Evolutionary conservation across 208 protist genomes (phyloP), one percentile per base, ranked within the genome.

Genomic region (Trypanosoma theileri): DNA sequence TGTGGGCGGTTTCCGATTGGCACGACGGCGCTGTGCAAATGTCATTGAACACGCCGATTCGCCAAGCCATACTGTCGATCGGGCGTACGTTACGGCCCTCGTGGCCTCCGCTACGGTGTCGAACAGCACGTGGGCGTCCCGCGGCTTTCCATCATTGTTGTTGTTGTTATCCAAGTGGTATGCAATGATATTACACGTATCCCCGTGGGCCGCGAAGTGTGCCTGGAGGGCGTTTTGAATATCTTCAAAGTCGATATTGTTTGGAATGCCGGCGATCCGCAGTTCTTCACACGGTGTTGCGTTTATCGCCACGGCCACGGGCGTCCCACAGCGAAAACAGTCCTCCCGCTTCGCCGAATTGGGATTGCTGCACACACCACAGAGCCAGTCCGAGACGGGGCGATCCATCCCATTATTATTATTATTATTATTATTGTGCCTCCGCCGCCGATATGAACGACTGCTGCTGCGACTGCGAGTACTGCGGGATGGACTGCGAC

Each of bases 351-450:
- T 67, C 46, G 64, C 45, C 0, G 86, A 91, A 69, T 95, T 95
- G 50, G 80, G 79, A 61, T 95, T 95, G 68, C 86, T 90, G 73
- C 89, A 95, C 28, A 95, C 83, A 13, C 80, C 81, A 60, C 89
- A 95, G n/a, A 85, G 70, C 89, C 89, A 95, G 53, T 92, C 89
- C 4, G 65, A 63, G 13, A 35, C 50, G 0, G 89, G 85, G 4
- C 52, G 71, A 16, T 57, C 63, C 46, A 75, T 48, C 11, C 16
- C 44, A 48, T 9, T 48, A n/a, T 48, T 48, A 3, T 48, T 48
- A 48, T 48, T 48, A 48, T 48, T 48, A 48, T 48, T 48, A 48
- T n/a, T n/a, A 48, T 11, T 48, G 16, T n/a, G 11, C 16, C 44
- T 48, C 16, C 48, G 67, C 11, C 12, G 57, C 6, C 68, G 68